A percentile compares a stretch with the other conserved stretches of the same genome.
phyloP scores from a whole-genome alignment of 306 rosid genomes.

The Citrullus colocynthis region DNA sequence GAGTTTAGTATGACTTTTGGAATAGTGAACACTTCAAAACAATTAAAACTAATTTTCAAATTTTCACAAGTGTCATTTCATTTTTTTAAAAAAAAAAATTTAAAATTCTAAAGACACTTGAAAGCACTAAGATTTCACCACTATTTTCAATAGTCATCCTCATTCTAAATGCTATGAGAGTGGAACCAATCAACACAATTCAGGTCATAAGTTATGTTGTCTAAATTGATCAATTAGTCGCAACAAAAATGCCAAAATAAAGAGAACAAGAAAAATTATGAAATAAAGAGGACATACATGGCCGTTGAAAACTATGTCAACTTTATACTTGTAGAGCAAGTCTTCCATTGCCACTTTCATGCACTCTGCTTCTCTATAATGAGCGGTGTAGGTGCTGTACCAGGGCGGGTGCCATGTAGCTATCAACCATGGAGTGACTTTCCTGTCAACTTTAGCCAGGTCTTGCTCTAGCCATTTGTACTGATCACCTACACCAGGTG shows the following conservation, averaged over 20 bases:
- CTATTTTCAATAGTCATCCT: background rate
- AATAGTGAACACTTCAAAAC: background rate
- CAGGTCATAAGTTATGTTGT: background rate
- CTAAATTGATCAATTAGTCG: background rate
- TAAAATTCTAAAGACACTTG: background rate
- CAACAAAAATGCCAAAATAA: background rate
- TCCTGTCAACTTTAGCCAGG: slow-evolving; percentile 56
- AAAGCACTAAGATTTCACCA: background rate
- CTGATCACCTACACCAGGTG: slow-evolving; percentile 42
- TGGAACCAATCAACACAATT: background rate
- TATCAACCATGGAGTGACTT: slow-evolving; percentile 84
- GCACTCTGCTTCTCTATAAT: slow-evolving; percentile 88
- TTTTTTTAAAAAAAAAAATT: background rate
- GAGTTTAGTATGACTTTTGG: background rate
- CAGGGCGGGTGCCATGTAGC: slow-evolving; percentile 90
- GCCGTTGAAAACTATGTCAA: slow-evolving; percentile 79
- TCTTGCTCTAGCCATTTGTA: slow-evolving; percentile 75
- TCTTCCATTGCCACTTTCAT: slow-evolving; percentile 86
- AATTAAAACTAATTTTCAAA: background rate
- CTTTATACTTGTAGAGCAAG: slow-evolving; percentile 44
- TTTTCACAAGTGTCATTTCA: background rate
- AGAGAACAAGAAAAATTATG: slow-evolving; percentile 10
- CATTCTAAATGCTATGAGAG: background rate
- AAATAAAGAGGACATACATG: slow-evolving; percentile 41
- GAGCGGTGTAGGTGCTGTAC: slow-evolving; percentile 79